Conservation (phyloP, 2,329 filamentous ascomycete genomes). For the Aspergillus thermomutatus region DNA sequence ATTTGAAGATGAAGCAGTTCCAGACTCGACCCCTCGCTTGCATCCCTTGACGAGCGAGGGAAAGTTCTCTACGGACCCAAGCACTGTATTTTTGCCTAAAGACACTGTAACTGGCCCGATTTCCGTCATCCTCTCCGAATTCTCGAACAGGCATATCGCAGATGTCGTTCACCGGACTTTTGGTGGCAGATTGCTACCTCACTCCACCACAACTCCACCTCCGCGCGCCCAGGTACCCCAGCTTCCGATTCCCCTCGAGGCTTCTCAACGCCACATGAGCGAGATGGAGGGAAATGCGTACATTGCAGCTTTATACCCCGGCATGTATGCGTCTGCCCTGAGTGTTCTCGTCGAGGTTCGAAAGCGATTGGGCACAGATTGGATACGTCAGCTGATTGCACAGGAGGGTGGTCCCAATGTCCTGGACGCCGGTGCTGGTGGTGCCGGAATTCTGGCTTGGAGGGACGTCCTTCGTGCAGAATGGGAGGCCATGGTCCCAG, state of each 20-base stretch:
- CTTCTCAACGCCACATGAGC: constrained; percentile 55
- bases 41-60: constrained; percentile 73
- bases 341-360: constrained; percentile 58
- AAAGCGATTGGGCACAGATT: constrained; percentile 56
- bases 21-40: constrained; percentile 51
- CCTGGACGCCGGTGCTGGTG: constrained; percentile 60
- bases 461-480: constrained; percentile 74
- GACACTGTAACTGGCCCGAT: constrained; percentile 69
- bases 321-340: constrained; percentile 56
- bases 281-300: constrained; percentile 61
- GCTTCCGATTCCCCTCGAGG: constrained; percentile 56
- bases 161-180: constrained; percentile 70
- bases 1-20: constrained; percentile 38
- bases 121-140: constrained; percentile 62
- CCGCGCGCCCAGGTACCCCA: constrained; percentile 50
- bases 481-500: constrained; percentile 65
- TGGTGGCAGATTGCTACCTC: constrained; percentile 71
- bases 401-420: constrained; percentile 57
- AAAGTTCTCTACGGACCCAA: constrained; percentile 69
- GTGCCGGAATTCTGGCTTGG: constrained; percentile 61
- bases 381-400: constrained; percentile 54
- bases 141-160: constrained; percentile 70
- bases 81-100: constrained; percentile 71
- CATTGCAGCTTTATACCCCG: constrained; percentile 58
- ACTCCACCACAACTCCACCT: constrained; percentile 69